Conservation (phyloP, 2,329 filamentous ascomycete genomes). For the Claviceps digitariae region DNA sequence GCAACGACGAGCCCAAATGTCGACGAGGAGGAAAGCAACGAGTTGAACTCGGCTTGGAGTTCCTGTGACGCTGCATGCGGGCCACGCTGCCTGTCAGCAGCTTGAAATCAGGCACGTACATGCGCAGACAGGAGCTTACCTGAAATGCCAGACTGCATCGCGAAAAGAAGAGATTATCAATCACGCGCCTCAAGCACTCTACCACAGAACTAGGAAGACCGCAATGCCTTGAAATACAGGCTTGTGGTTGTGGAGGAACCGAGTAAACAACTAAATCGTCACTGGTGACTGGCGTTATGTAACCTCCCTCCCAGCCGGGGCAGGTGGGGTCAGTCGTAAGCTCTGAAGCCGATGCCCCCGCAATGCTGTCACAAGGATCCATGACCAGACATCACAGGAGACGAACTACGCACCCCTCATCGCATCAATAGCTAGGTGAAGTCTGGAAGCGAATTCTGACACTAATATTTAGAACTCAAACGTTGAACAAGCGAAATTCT, state of each 20-base stretch:
- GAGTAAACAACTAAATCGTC: neutral
- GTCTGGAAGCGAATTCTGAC: too few relatives aligned
- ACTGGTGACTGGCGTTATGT: too few relatives aligned
- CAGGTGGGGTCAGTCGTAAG: neutral
- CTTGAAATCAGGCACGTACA: neutral
- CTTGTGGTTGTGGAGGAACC: neutral
- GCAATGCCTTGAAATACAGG: neutral
- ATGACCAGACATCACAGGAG: neutral
- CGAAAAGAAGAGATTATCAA: neutral
- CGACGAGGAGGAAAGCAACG: slow-evolving; percentile 45
- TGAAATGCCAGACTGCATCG: slow-evolving; percentile 69
- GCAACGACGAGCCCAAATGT: slow-evolving; percentile 59
- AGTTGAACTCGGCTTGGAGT: slow-evolving; percentile 60
- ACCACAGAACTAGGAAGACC: too few relatives aligned
- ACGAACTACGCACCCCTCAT: too few relatives aligned
- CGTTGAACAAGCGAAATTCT: too few relatives aligned
- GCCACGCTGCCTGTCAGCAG: neutral
- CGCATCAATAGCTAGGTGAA: too few relatives aligned
- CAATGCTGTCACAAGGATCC: neutral
- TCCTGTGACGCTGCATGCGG: slow-evolving; percentile 53
- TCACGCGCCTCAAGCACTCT: too few relatives aligned
- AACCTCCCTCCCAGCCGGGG: too few relatives aligned
- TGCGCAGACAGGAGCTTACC: slow-evolving; percentile 30
- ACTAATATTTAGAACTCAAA: too few relatives aligned
- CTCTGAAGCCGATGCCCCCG: neutral